These are phyloP conservation scores for Passiflora organensis DNA, from an alignment of 345 rosid species.

Conservation along the genomic window DNA sequence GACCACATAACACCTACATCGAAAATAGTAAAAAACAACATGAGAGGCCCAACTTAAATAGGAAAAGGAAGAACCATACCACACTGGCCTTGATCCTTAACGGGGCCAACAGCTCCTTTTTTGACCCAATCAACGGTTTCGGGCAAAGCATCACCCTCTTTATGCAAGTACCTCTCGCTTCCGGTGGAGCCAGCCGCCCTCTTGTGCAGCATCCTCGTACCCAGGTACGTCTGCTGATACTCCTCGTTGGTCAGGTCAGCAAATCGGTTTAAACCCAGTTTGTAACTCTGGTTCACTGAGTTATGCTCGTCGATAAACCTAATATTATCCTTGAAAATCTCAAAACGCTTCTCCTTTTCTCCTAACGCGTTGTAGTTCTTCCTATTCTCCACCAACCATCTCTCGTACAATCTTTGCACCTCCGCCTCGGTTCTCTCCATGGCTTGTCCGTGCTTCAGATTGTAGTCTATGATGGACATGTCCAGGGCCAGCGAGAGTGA, in stretches of 20 bases:
- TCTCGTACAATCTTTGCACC: conserved; percentile 36
- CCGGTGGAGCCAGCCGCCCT: background rate
- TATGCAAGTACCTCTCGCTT: conserved; percentile 12
- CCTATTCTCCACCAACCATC: conserved; percentile 49
- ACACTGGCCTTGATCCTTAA: conserved; percentile 31
- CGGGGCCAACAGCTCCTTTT: conserved; percentile 24
- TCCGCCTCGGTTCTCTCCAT: conserved; percentile 24
- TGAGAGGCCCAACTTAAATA: background rate
- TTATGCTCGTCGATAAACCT: conserved; percentile 48
- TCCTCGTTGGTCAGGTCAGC: conserved; percentile 64
- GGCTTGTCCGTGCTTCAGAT: conserved; percentile 20
- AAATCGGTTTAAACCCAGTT: conserved; percentile 53
- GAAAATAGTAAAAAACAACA: background rate
- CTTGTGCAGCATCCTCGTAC: conserved; percentile 28
- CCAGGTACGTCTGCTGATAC: conserved; percentile 36
- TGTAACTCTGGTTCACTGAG: conserved; percentile 33
- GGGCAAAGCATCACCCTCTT: conserved; percentile 17
- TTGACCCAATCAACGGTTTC: conserved; percentile 22
- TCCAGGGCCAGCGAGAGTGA: conserved; percentile 29
- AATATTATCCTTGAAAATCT: conserved; percentile 56
- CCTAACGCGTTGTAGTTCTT: conserved; percentile 52
- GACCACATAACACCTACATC: background rate
- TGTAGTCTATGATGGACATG: conserved; percentile 50
- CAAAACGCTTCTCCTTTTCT: conserved; percentile 49
- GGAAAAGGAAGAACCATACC: conserved; percentile 7